These are phyloP conservation scores for Yamadazyma friedrichii DNA, from an alignment of 1,139 yeast species.

Conservation along the genomic window DNA sequence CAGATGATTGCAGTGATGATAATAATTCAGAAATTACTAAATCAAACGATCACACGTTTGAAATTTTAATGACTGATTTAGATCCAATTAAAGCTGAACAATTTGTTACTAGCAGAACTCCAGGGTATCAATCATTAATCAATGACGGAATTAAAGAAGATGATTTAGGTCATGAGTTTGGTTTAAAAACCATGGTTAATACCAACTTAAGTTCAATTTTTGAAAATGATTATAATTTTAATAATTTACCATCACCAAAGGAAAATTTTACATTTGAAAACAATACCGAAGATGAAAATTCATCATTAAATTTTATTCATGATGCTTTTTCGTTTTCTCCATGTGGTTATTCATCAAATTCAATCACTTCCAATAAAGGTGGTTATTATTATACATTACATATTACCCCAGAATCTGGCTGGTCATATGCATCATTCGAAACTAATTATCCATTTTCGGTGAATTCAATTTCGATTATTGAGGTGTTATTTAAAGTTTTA, in stretches of 20 bases:
- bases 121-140: conserved; percentile 40
- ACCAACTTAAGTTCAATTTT: conserved; percentile 65
- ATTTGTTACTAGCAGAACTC: conserved; percentile 60
- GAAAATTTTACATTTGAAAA: conserved; percentile 20
- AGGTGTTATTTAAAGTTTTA: conserved; percentile 58
- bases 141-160: conserved; percentile 44
- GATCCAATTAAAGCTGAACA: conserved; percentile 56
- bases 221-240: conserved; percentile 19
- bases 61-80: conserved; percentile 87
- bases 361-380: conserved; percentile 54
- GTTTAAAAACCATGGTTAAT: conserved; percentile 61
- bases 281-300: conserved; percentile 20
- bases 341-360: conserved; percentile 92
- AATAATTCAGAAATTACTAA: conserved; percentile 1
- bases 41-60: conserved; percentile 71
- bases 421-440: conserved; percentile 96
- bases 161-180: conserved; percentile 79
- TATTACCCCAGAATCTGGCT: conserved; percentile 89
- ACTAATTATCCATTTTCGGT: conserved; percentile 65
- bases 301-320: conserved; percentile 41
- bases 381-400: conserved; percentile 85
- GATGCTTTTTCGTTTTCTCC: conserved; percentile 96
- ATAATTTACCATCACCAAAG: conserved; percentile 41
- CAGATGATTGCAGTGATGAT: conserved; percentile 4
- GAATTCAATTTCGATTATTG: conserved; percentile 41